Conservation (phyloP, 352 stramenopile species). For the Pythium angustatum region DNA sequence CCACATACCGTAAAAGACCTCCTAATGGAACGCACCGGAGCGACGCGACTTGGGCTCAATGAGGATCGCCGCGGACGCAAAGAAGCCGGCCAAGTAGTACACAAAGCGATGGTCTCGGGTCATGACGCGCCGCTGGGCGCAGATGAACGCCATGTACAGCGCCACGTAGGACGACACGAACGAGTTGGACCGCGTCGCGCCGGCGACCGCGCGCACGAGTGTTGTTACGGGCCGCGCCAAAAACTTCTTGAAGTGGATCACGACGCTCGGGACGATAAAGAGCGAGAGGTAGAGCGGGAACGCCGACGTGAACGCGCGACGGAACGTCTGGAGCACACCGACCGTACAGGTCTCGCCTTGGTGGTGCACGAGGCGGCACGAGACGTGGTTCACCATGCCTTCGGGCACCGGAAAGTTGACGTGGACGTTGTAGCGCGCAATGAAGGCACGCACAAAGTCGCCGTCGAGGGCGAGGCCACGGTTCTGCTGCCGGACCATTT, state of each 20-base stretch:
- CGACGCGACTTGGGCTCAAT: conserved; percentile 79
- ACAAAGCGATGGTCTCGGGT: conserved; percentile 68
- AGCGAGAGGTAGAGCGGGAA: conserved; percentile 86
- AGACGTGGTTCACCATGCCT: conserved; percentile 36
- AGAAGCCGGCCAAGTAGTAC: conserved; percentile 74
- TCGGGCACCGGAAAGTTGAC: conserved; percentile 36
- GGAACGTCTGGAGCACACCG: conserved; percentile 58
- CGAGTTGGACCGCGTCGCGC: conserved; percentile 72
- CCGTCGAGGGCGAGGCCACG: conserved; percentile 46
- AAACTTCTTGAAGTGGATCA: conserved; percentile 85
- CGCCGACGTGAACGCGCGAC: conserved; percentile 55
- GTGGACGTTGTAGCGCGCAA: conserved; percentile 39
- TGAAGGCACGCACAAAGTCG: conserved; percentile 41
- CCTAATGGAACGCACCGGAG: conserved; percentile 68
- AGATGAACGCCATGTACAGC: conserved; percentile 70
- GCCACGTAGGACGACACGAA: conserved; percentile 77
- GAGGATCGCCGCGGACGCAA: conserved; percentile 69
- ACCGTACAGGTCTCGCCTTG: conserved; percentile 46
- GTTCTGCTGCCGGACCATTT: conserved; percentile 66
- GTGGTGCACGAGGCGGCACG: conserved; percentile 66
- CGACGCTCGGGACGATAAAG: conserved; percentile 80
- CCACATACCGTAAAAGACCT: too few relatives aligned
- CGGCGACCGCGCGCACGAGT: conserved; percentile 56
- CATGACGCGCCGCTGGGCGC: conserved; percentile 53
- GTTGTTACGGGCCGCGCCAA: conserved; percentile 52